Evolutionary conservation across 805 yeast species (phyloP).

Genomic region (Ogataea nonfermentans): DNA sequence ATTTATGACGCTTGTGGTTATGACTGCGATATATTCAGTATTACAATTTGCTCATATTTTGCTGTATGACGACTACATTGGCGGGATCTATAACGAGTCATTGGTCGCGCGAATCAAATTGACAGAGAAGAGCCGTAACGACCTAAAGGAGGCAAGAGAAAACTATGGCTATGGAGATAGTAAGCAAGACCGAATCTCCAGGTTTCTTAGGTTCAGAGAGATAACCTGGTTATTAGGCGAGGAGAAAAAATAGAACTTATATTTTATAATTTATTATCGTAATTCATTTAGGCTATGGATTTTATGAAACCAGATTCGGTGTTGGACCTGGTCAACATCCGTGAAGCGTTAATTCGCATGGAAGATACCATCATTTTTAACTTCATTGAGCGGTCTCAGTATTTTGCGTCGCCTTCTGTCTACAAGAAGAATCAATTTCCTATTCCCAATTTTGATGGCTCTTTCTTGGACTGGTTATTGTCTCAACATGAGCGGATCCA

Average conservation of each 20-base stretch:
- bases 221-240: conserved; percentile 26
- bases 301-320: conserved; percentile 82
- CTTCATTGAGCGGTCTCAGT: conserved; percentile 91
- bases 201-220: conserved; percentile 57
- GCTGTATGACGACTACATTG: conserved; percentile 33
- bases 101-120: conserved; percentile 23
- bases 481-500: conserved; percentile 71
- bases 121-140: conserved; percentile 42
- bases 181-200: conserved; percentile 48
- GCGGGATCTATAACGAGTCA: conserved; percentile 28
- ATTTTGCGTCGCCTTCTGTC: conserved; percentile 69
- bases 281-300: conserved; percentile 53
- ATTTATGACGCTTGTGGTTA: conserved; percentile 26
- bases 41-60: conserved; percentile 32
- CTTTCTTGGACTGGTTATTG: conserved; percentile 85
- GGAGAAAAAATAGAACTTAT: conserved; percentile 1
- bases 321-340: conserved; percentile 74
- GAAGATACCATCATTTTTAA: conserved; percentile 94
- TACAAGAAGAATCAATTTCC: conserved; percentile 57
- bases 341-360: conserved; percentile 84
- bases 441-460: conserved; percentile 67
- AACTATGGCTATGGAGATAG: conserved; percentile 54
- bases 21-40: conserved; percentile 27
- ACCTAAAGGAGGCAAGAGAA: conserved; percentile 40
- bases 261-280: background rate